These are phyloP conservation scores for Gomphus sp. DNA, from an alignment of 1,284 basidiomycete species.

Conservation along the genomic window DNA sequence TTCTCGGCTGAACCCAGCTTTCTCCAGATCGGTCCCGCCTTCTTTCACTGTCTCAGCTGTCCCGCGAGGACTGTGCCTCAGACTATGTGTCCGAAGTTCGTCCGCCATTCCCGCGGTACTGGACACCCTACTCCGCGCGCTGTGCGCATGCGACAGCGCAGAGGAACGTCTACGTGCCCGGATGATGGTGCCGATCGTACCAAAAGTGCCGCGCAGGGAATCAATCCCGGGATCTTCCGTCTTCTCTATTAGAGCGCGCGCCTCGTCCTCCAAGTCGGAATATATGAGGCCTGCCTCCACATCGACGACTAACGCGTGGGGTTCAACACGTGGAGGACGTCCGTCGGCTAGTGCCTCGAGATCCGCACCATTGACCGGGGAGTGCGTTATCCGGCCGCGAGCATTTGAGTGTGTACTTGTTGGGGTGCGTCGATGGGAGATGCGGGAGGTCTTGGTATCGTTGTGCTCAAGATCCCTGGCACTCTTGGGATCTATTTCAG, in stretches of 20 bases:
- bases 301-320: slow-evolving; percentile 29
- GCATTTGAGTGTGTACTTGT: not conserved
- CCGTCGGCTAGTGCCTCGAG: not conserved
- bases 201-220: slow-evolving; percentile 37
- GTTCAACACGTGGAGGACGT: not conserved
- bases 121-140: not conserved
- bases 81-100: not conserved
- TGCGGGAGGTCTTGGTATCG: not conserved
- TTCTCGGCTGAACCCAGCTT: not conserved
- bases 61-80: not conserved
- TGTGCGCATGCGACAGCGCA: not conserved
- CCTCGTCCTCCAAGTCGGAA: slow-evolving; percentile 11
- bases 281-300: slow-evolving; percentile 14
- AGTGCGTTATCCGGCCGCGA: not conserved
- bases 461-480: slow-evolving; percentile 7
- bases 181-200: slow-evolving; percentile 39
- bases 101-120: not conserved
- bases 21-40: not conserved
- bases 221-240: slow-evolving; percentile 34
- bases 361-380: not conserved
- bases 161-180: slow-evolving; percentile 26
- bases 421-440: not conserved
- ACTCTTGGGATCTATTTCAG: slow-evolving; percentile 11
- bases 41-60: not conserved
- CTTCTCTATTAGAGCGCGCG: slow-evolving; percentile 24